Evolutionary conservation across 129 eudicot species (phyloP).

Genomic region (Chrysanthemum makinoi): DNA sequence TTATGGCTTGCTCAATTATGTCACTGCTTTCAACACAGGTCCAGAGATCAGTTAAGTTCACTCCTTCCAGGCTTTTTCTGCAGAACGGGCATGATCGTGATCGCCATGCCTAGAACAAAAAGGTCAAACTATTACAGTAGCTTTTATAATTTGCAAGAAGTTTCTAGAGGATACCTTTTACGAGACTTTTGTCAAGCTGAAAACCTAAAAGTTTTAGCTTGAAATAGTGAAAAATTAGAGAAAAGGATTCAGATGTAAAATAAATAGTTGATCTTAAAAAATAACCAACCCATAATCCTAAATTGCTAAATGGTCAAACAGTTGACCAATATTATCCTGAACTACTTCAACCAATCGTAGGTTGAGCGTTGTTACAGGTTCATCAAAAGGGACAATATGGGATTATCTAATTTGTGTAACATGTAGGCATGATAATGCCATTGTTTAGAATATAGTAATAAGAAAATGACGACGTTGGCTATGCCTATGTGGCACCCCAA

Average conservation of each 20-base stretch:
- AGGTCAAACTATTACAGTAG: conserved; percentile 12
- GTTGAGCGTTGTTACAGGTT: background rate
- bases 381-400: background rate
- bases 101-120: conserved; percentile 44
- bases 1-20: conserved; percentile 36
- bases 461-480: too few species aligned
- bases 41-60: conserved; percentile 66
- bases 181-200: background rate
- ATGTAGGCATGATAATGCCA: too few species aligned
- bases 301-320: background rate
- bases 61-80: conserved; percentile 52
- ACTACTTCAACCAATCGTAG: conserved; percentile 1
- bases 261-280: background rate
- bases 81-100: conserved; percentile 73
- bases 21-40: conserved; percentile 44
- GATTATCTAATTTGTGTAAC: too few species aligned
- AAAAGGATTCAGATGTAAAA: background rate
- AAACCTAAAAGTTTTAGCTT: background rate
- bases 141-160: background rate
- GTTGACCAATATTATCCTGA: background rate
- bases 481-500: too few species aligned
- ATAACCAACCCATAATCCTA: background rate
- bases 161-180: background rate
- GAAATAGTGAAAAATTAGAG: background rate
- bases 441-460: too few species aligned